phyloP scores from a whole-genome alignment of 2,329 filamentous ascomycete genomes.

The Monosporascus sp. region DNA sequence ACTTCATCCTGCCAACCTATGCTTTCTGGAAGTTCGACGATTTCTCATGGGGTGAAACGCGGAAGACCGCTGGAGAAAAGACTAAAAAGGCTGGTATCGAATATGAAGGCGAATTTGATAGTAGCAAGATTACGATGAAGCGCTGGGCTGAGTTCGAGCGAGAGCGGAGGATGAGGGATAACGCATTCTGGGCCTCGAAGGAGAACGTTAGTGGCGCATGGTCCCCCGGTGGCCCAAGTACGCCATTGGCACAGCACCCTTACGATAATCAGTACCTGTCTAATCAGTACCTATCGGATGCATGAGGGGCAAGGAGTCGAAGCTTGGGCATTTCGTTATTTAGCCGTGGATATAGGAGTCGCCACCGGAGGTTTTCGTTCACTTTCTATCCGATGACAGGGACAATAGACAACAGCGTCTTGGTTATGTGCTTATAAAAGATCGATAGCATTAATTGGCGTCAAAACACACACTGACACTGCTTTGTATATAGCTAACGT shows the following conservation, averaged over 20 bases:
- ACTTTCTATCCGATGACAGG: neutral
- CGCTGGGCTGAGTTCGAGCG: slow-evolving; percentile 94
- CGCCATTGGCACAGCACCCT: slow-evolving; percentile 29
- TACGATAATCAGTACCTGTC: slow-evolving; percentile 53
- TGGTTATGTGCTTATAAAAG: neutral
- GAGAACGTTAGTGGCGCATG: slow-evolving; percentile 46
- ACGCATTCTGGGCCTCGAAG: slow-evolving; percentile 46
- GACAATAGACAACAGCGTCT: neutral
- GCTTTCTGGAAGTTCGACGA: slow-evolving; percentile 99
- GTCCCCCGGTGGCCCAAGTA: slow-evolving; percentile 29
- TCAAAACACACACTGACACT: neutral
- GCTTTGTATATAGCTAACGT: neutral
- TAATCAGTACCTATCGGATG: slow-evolving; percentile 49
- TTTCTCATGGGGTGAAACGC: slow-evolving; percentile 97
- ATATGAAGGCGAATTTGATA: slow-evolving; percentile 94
- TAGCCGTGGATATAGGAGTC: neutral
- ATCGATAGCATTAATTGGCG: neutral
- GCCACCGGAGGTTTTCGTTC: neutral
- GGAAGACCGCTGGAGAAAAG: slow-evolving; percentile 89
- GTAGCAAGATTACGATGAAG: slow-evolving; percentile 99
- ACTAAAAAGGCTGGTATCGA: slow-evolving; percentile 82
- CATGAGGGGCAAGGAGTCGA: slow-evolving; percentile 25
- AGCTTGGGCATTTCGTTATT: slow-evolving; percentile 2
- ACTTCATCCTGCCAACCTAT: slow-evolving; percentile 89
- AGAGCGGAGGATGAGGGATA: slow-evolving; percentile 44